Evolutionary conservation across 2,329 filamentous ascomycete species (phyloP).

Genomic region (Xylariaceae sp.): DNA sequence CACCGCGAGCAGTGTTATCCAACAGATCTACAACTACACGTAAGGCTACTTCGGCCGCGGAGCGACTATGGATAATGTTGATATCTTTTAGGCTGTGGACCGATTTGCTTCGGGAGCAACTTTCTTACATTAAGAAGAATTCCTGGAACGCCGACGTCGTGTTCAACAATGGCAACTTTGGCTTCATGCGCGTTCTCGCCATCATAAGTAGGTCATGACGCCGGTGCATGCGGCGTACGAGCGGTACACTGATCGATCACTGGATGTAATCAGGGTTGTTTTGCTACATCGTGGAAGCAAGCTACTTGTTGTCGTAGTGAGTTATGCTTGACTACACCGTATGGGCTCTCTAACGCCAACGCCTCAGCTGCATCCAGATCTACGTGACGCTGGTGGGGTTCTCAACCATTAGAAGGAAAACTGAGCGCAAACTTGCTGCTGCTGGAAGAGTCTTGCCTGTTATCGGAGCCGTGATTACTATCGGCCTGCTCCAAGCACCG

Average conservation of each 20-base stretch:
- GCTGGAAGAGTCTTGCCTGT: conserved; percentile 15
- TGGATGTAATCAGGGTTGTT: conserved; percentile 13
- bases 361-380: conserved; percentile 16
- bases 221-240: not conserved
- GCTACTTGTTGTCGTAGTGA: conserved; percentile 16
- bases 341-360: conserved; percentile 1
- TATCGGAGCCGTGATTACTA: conserved; percentile 15
- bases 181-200: conserved; percentile 20
- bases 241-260: conserved; percentile 1
- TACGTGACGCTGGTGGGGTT: conserved; percentile 15
- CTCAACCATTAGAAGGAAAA: conserved; percentile 7
- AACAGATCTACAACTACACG: conserved; percentile 24
- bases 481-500: conserved; percentile 19
- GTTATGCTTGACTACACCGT: not conserved
- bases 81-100: conserved; percentile 14
- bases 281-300: conserved; percentile 23
- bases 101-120: conserved; percentile 20
- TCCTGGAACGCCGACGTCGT: conserved; percentile 23
- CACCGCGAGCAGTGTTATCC: conserved; percentile 20
- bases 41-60: conserved; percentile 1
- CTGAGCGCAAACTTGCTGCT: conserved; percentile 9
- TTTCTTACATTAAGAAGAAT: conserved; percentile 22
- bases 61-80: not conserved
- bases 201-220: conserved; percentile 17
- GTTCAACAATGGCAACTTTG: conserved; percentile 25